Conservation (phyloP, 169 alveolate genomes). For the Blepharisma undulans region DNA sequence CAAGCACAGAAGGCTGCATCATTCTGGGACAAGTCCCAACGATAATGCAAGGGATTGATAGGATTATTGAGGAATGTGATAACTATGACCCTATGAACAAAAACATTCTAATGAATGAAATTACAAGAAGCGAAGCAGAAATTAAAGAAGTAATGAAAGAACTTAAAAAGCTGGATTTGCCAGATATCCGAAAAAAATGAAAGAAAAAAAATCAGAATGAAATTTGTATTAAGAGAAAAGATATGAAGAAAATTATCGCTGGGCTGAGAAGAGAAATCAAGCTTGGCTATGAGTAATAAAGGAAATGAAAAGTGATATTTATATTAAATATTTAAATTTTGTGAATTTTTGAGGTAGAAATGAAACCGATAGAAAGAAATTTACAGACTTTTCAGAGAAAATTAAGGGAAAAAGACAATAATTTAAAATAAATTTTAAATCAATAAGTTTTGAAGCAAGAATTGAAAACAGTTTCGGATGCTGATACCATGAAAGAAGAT, state of each 20-base stretch:
- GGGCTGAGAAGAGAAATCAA: background rate
- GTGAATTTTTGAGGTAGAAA: background rate
- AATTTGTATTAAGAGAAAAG: background rate
- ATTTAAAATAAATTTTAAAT: too few species aligned
- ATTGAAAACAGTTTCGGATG: too few species aligned
- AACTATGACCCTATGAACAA: background rate
- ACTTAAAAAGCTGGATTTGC: background rate
- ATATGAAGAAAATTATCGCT: background rate
- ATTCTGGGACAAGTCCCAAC: background rate
- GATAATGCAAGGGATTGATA: background rate
- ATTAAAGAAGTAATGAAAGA: background rate
- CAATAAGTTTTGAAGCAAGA: too few species aligned
- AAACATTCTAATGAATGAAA: background rate
- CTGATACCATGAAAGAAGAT: too few species aligned
- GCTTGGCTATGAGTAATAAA: background rate
- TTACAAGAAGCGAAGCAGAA: background rate
- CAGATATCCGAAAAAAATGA: background rate
- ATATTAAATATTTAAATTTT: too few species aligned
- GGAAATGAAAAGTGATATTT: background rate
- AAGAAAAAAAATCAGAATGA: background rate
- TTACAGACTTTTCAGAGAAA: background rate
- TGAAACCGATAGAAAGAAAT: background rate
- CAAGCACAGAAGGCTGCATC: background rate
- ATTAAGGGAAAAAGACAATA: too few species aligned
- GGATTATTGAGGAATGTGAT: background rate